Base-by-base conservation (phyloP, 108 stramenopile species). In the Fragilariopsis cylindrus region DNA sequence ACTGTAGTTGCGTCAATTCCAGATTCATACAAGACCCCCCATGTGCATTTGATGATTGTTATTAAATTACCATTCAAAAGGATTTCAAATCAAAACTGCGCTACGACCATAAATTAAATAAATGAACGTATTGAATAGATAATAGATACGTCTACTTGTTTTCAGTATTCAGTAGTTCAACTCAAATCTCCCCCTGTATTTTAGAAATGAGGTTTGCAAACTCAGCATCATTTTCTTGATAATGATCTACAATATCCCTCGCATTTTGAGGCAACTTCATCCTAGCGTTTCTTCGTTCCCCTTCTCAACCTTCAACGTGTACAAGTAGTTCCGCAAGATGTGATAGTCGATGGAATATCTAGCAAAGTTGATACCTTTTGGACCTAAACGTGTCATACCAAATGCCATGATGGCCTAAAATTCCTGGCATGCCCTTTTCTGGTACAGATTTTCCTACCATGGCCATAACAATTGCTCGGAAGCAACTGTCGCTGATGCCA, bases 311-410 rank as follows among this genome's bases (percentile, higher is more conserved):
- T 63, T 63, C 21, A 93, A 64, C 16, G 84, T 69, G 74, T 89
- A 87, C 15, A 93, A 73, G 67, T 89, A 93, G 68, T 93, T 93
- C 48, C 92, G 85, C 42, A 93, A 54, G n/a, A 90, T 65, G 68
- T 93, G 92, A 75, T 93, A 93, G 73, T 93, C 92, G 57, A 93
- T 79, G 13, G 81, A 85, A 79, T 93, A 93, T 53, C 88, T 70
- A n/a, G 89, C 92, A 81, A 93, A 93, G 62, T 79, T 85, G 0
- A 89, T 72, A 8, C 92, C 92, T 70, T 84, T 93, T 21, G 92
- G 89, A 4, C 92, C 88, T 4, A 64, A 54, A n/a, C 66, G 82
- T 62, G 58, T 70, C 80, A 93, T 75, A 5, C 81, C 71, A 47
- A 75, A 76, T 54, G 92, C 89, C 78, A 90, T 80, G 21, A 90